Conservation (phyloP, 2,329 filamentous ascomycete genomes). For the Dothistroma septosporum region DNA sequence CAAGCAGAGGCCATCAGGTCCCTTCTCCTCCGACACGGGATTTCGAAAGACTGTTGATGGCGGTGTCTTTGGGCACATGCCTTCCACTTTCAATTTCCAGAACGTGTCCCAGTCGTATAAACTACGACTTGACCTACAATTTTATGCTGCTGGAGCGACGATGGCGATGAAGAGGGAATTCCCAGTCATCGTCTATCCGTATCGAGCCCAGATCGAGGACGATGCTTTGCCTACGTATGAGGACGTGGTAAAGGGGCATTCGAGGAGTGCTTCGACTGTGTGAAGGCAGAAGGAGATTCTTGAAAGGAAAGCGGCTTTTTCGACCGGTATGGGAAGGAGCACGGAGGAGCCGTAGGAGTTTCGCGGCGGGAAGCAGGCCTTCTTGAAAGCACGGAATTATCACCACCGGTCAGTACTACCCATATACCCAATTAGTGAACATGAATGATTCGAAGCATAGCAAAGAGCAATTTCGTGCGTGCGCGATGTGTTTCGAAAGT, state of each 20-base stretch:
- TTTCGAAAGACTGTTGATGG: slow-evolving; percentile 12
- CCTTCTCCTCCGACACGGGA: slow-evolving; percentile 12
- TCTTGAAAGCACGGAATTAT: neutral
- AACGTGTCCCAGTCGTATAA: slow-evolving; percentile 14
- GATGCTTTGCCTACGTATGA: slow-evolving; percentile 1
- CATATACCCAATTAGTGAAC: too few relatives aligned
- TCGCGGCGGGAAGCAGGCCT: neutral
- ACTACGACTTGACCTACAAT: slow-evolving; percentile 13
- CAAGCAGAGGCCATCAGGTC: slow-evolving; percentile 6
- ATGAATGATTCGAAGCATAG: too few relatives aligned
- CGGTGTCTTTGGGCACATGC: slow-evolving; percentile 11
- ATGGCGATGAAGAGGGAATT: slow-evolving; percentile 6
- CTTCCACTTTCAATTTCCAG: slow-evolving; percentile 10
- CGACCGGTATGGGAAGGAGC: neutral
- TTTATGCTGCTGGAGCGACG: slow-evolving; percentile 9
- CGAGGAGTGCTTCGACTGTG: neutral
- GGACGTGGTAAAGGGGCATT: neutral
- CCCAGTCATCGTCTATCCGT: slow-evolving; percentile 1
- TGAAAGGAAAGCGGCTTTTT: neutral
- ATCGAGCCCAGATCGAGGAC: neutral
- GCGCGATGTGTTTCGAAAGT: neutral
- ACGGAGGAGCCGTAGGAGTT: neutral
- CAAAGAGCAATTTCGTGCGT: too few relatives aligned
- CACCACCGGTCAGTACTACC: too few relatives aligned
- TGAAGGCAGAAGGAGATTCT: neutral